Evolutionary conservation across 1,139 yeast species (phyloP), one percentile per base, ranked within the genome.

Genomic region (Wickerhamomyces sp.): DNA sequence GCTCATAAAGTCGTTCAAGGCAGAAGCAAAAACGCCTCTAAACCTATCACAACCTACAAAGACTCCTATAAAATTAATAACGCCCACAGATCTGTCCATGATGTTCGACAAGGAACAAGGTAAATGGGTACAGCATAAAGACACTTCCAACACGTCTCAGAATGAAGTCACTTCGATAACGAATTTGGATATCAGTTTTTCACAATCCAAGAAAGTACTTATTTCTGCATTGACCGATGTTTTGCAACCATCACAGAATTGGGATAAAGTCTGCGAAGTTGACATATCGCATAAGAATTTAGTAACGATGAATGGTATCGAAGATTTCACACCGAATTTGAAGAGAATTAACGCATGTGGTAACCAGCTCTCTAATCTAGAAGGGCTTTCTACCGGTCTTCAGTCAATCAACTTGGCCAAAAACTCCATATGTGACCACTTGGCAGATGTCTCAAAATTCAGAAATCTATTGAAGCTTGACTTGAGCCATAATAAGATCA

Each of bases 281-380:
- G 56, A 62, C 23, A 31, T 65, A 11, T 51, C 57, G 5, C 46
- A 50, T 11, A 47, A 52, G 26, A 44, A 44, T 1, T 37, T 66
- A 10, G 46, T 51, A 21, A 54, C 62, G 3, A 44, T 65, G 13
- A 48, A 53, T 15, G 48, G 58, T 16, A 50, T 66, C 16, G 52
- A 54, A 6, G 58, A 59, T 23, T 52, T 61, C 36, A 51, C 66
- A 31, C 70, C 70, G 9, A 44, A 45, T 9, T 42, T 66, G 22
- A 45, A 38, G 16, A 42, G 44, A 2, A 43, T 66, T 8, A 51
- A 60, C 30, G 50, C 59, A 5, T 45, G 54, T n/a, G 42, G 49
- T 20, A 66, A 66, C 36, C 40, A 42, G 10, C 42, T 66, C 21
- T 51, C 56, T 2, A 56, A 49, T 25, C 46, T 64, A 30, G 57